Evolutionary conservation across 495 filamentous ascomycete species (phyloP), one percentile per base, ranked within the genome.

Genomic region (Aspergillus steynii): DNA sequence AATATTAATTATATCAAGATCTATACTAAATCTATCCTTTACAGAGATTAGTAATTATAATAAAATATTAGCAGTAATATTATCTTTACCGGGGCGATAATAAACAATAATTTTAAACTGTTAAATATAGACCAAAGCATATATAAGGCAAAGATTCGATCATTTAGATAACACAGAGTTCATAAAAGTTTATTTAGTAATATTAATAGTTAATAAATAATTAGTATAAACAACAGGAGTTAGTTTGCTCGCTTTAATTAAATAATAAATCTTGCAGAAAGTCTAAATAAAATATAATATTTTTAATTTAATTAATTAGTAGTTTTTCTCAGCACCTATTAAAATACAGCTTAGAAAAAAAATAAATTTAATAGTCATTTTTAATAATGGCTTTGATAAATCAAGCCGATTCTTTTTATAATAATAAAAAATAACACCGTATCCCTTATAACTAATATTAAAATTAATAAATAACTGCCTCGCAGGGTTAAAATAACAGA

Each of bases 391-490:
- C n/a, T n/a, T n/a, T n/a, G n/a, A n/a, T 12, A 46, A 46, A 7
- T 7, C 15, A 46, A 46, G 15, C 15, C 14, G 25, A 53, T 53
- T 27, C 20, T 54, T 54, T 4, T 31, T 32, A 32, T 29, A 29
- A 54, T 54, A 54, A 54, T 54, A 54, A 4, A 54, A 9, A 29
- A 54, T 54, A 29, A 54, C 31, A 29, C 27, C 32, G 32, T 54
- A 54, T 29, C 15, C 32, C 28, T 29, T 29, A 6, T 31, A 4
- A 2, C 5, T 29, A 32, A 31, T 54, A 54, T 54, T 32, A 29
- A 54, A 26, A 32, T 54, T 32, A 54, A 54, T 29, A 54, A 5
- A 54, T 29, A 54, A 54, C 3, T 54, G n/a, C 10, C 15, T 54
- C 1, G 5, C 32, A 32, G n/a, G 15, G 14, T 54, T 32, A 54